Evolutionary conservation across 371 early-diverging fungal genomes (phyloP).

Genomic region (Catenaria anguillulae): DNA sequence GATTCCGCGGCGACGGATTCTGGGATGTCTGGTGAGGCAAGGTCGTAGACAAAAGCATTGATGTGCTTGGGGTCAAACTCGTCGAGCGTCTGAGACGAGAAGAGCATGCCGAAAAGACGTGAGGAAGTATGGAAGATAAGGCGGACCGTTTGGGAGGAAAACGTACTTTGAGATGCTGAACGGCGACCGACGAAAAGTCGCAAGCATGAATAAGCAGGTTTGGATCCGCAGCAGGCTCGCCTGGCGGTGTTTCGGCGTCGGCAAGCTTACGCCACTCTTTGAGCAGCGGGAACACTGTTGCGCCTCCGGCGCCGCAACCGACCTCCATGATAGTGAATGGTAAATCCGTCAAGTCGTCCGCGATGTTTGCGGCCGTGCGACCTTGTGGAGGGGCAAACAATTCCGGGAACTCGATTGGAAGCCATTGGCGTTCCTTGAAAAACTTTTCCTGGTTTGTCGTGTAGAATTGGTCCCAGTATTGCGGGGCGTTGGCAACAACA

Average conservation of each 20-base stretch:
- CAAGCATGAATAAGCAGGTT: slow-evolving; percentile 41
- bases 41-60: slow-evolving; percentile 17
- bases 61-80: slow-evolving; percentile 23
- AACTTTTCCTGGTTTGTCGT: slow-evolving; percentile 36
- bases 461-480: slow-evolving; percentile 51
- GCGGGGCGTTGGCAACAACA: slow-evolving; percentile 22
- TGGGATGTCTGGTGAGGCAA: slow-evolving; percentile 10
- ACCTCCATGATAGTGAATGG: slow-evolving; percentile 42
- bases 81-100: slow-evolving; percentile 47
- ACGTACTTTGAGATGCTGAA: slow-evolving; percentile 30
- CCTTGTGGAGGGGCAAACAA: slow-evolving; percentile 27
- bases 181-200: slow-evolving; percentile 44
- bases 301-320: slow-evolving; percentile 61
- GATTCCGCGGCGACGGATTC: slow-evolving; percentile 20
- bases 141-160: slow-evolving; percentile 23
- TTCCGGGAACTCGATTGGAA: slow-evolving; percentile 54
- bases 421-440: slow-evolving; percentile 57
- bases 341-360: slow-evolving; percentile 1
- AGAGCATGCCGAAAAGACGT: no score
- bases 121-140: slow-evolving; percentile 47
- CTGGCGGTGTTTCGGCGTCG: no score
- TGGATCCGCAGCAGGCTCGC: neutral
- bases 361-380: no score
- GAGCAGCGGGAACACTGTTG: slow-evolving; percentile 51
- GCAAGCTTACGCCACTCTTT: slow-evolving; percentile 18